phyloP scores from a whole-genome alignment of 2,329 filamentous ascomycete species.

The Sphaerulina musiva region DNA sequence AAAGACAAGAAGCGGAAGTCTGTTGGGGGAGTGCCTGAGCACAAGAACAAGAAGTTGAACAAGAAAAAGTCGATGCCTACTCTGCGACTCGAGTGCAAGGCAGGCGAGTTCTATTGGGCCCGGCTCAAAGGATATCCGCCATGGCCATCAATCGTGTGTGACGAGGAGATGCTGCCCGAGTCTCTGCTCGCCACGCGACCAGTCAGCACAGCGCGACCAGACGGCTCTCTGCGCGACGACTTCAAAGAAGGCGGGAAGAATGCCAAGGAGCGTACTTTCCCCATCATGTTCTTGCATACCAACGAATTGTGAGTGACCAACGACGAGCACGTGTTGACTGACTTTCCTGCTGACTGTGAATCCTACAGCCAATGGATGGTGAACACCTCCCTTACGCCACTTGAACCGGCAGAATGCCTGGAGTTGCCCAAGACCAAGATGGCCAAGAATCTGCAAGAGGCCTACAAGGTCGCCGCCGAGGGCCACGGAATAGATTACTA shows the following conservation, averaged over 20 bases:
- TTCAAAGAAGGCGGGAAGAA: slow-evolving; percentile 85
- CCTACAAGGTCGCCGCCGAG: slow-evolving; percentile 74
- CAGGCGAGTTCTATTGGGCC: slow-evolving; percentile 86
- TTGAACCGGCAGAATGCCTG: slow-evolving; percentile 64
- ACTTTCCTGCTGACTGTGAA: not conserved
- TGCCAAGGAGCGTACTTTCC: slow-evolving; percentile 75
- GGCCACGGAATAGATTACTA: slow-evolving; percentile 72
- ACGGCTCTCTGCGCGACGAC: slow-evolving; percentile 81
- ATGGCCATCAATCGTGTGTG: slow-evolving; percentile 90
- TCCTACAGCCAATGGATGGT: slow-evolving; percentile 73
- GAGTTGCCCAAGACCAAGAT: slow-evolving; percentile 67
- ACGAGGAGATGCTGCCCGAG: slow-evolving; percentile 86
- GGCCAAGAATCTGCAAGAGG: slow-evolving; percentile 69
- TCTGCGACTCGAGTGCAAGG: slow-evolving; percentile 65
- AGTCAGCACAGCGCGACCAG: slow-evolving; percentile 70
- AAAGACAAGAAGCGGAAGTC: slow-evolving; percentile 52
- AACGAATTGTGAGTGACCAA: slow-evolving; percentile 83
- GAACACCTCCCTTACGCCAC: slow-evolving; percentile 72
- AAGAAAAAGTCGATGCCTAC: slow-evolving; percentile 75
- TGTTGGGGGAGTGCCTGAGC: slow-evolving; percentile 54
- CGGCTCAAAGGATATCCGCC: slow-evolving; percentile 90
- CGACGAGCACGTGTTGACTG: not conserved
- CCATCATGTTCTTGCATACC: slow-evolving; percentile 88
- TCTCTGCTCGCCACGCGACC: slow-evolving; percentile 71
- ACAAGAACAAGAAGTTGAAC: slow-evolving; percentile 73